Evolutionary conservation across 331 rosid species (phyloP), one percentile per base, ranked within the genome.

Genomic region (Stylosanthes scabra): DNA sequence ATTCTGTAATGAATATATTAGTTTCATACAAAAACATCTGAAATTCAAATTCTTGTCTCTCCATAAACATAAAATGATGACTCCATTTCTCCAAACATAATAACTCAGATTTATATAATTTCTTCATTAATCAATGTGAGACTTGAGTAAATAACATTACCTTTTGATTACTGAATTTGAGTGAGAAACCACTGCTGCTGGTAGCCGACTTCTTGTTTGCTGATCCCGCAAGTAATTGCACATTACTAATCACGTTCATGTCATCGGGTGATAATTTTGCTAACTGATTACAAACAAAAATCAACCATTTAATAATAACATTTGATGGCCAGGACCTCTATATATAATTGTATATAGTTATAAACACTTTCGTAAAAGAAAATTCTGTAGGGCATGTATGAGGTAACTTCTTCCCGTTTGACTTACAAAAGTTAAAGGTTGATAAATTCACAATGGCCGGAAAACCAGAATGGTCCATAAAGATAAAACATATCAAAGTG

Each of bases 151-250:
- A 78, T 39, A 68, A 55, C 11, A 72, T 80, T 76, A 91, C 97
- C 96, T 90, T 94, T 66, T 84, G 92, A 67, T 77, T 83, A 65
- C 64, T 93, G 82, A 94, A 94, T 84, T 94, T 92, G 67, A 91
- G 88, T 11, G 99, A 94, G 89, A 94, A 90, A 73, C 84, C 40
- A 66, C 78, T 49, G 59, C 68, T 40, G 52, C 68, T 40, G 52
- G 80, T 5, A 56, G 90, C 11, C 40, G 87, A n/a, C 78, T 84
- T 84, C 70, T 84, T 85, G 20, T 65, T 72, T 16, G 90, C 44
- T 31, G 84, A 72, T 70, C 97, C 97, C 25, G 69, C 91, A 72
- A 94, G 82, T 70, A 84, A 70, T 81, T 83, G 85, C 97, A 94
- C 88, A 64, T 91, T 94, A 71, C 65, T 84, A 71, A 94, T 83